Evolutionary conservation across 192 early-diverging fungal species (phyloP).

Genomic region (Funneliformis geosporum): DNA sequence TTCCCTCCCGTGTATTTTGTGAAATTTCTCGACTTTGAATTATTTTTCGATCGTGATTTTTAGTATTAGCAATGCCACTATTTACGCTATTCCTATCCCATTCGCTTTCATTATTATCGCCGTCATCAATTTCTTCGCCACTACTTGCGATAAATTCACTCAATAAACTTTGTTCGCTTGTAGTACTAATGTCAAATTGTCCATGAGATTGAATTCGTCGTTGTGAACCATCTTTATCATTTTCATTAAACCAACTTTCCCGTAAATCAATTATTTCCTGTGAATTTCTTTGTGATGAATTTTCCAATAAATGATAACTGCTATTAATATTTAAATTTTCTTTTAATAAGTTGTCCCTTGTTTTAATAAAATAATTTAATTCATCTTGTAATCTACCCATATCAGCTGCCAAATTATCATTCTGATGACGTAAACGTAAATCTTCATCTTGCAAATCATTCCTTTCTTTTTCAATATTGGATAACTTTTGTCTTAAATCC

Average conservation of each 20-base stretch:
- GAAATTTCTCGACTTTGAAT: too few relatives aligned
- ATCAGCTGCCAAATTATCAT: neutral
- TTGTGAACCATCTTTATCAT: too few relatives aligned
- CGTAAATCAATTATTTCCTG: neutral
- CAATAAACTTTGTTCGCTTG: neutral
- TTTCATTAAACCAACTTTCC: too few relatives aligned
- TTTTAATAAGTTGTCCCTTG: neutral
- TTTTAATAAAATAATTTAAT: conserved; percentile 5
- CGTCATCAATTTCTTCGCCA: neutral
- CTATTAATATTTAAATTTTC: neutral
- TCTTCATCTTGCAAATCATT: conserved; percentile 12
- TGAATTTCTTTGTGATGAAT: neutral
- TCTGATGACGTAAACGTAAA: neutral
- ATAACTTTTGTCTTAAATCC: neutral
- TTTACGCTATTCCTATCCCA: neutral
- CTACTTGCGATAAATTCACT: neutral
- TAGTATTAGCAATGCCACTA: neutral
- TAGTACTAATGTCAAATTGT: neutral
- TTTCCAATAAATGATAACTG: neutral
- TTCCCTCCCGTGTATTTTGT: too few relatives aligned
- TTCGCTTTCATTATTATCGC: neutral
- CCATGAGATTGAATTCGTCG: neutral
- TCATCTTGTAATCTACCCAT: conserved; percentile 15
- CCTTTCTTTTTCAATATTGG: neutral
- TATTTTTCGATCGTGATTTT: neutral